Evolutionary conservation across 306 rosid species (phyloP), one percentile per base, ranked within the genome.

Genomic region (Albizia julibrissin): DNA sequence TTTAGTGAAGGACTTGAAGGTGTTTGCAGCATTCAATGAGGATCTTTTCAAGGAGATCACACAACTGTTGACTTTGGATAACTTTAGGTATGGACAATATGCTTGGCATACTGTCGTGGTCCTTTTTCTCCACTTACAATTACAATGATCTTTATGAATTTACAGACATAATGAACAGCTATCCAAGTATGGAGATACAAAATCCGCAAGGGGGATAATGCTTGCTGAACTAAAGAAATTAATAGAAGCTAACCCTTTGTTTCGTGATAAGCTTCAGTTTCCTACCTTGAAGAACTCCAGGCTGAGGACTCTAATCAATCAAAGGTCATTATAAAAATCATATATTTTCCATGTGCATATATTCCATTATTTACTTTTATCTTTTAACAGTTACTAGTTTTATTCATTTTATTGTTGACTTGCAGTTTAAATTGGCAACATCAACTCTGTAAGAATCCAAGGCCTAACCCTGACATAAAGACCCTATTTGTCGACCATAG

Each of bases 371-470:
- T 14, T 73, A 11, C 40, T 74, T 74, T 54, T 77, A 77, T 59
- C 64, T 64, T 50, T 68, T 59, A 39, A n/a, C 75, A n/a, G 74
- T n/a, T 61, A 8, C 84, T 72, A 58, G 76, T 56, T 29, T 65
- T 33, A 13, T 58, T 40, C 56, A 43, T 77, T 52, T 27, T 10
- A 69, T 42, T 69, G 40, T 88, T 73, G 84, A 71, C 62, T 83
- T 85, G 90, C 95, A 96, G 99, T 86, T 91, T 96, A 86, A 96
- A 96, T 79, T 96, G 99, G 99, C 99, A 96, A 87, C 99, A 96
- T 89, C 99, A 96, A 82, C 99, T 96, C 79, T 96, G 99, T 86
- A 96, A 96, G 94, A 96, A 90, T 78, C 99, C 99, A 40, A 91
- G 98, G 89, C 81, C 99, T 61, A 96, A 96, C 70, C 99, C 99